Base-by-base conservation (phyloP, 2,329 filamentous ascomycete species). In the Clarireedia homoeocarpa region DNA sequence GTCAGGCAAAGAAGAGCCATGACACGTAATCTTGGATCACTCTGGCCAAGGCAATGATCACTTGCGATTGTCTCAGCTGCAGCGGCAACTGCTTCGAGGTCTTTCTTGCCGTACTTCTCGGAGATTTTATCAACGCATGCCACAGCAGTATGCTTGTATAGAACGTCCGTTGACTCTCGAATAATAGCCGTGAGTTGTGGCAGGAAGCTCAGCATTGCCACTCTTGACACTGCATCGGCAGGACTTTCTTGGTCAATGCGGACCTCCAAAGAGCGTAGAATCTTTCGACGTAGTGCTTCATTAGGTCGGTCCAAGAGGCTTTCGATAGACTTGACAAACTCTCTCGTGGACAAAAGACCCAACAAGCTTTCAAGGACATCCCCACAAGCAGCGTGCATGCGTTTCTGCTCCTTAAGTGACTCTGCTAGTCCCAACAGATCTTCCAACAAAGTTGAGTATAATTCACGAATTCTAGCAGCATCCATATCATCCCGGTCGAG, bases 21-120 rank as follows among this genome's bases (percentile, higher is more conserved):
- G 58, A 92, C 80, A 42, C 86, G 85, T 48, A 96, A 80, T 26
- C 82, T 82, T 62, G 80, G 76, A 65, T 95, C 88, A 12, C 78
- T 72, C 68, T 88, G 85, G 39, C 87, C 88, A 49, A 97, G 79
- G 61, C 89, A 92, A 61, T 87, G 77, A 54, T 83, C 75, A 44
- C 91, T 84, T 39, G 88, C 84, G 64, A 99, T 86, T 1, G 86
- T 86, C 58, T 84, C 77, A 4, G 91, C 89, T 5, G 91, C 87
- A 4, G 81, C 81, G 26, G 87, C 78, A 46, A 96, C 87, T 46
- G 84, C 85, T 62, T 87, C 83, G 1, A 87, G 78, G 66, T 96
- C 89, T 70, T 91, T 95, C 76, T 94, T 95, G 63, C 94, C 95
- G 69, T 96, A 97, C 70, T 92, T 92, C 72, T 96, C 91, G 2